phyloP scores from a whole-genome alignment of 2,329 filamentous ascomycete species.

The Pseudogymnoascus sp. region DNA sequence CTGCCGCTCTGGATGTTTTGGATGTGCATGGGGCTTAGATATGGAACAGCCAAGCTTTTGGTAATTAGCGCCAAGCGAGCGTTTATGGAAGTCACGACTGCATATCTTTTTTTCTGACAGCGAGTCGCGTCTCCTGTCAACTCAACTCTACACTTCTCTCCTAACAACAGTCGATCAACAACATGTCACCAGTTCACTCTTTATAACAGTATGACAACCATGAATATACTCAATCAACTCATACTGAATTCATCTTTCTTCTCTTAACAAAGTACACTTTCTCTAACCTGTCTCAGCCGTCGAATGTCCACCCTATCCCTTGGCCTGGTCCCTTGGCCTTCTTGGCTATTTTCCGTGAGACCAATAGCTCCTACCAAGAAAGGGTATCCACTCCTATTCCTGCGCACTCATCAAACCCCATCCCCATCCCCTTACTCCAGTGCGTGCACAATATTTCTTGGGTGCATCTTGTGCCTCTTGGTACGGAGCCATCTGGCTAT shows the following conservation, averaged over 20 bases:
- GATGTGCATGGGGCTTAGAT: neutral
- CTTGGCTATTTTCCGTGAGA: neutral
- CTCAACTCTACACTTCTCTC: neutral
- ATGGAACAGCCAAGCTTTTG: constrained; percentile 1
- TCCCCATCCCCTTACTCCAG: neutral
- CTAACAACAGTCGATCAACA: neutral
- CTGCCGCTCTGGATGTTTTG: neutral
- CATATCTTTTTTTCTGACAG: neutral
- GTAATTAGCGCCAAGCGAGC: constrained; percentile 6
- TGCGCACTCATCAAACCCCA: neutral
- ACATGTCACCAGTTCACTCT: neutral
- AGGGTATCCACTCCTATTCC: neutral
- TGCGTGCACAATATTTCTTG: neutral
- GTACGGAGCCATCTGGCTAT: constrained; percentile 1
- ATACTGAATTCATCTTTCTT: neutral
- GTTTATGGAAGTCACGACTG: constrained; percentile 1
- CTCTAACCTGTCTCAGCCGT: neutral
- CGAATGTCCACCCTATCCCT: neutral
- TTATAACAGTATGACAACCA: neutral
- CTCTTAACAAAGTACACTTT: neutral
- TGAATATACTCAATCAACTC: neutral
- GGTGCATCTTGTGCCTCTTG: neutral
- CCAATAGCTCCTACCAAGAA: neutral
- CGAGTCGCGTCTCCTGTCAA: neutral
- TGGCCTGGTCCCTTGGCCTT: constrained; percentile 1